phyloP scores from a whole-genome alignment of 2,329 filamentous ascomycete species.

The Xylariaceae sp. region DNA sequence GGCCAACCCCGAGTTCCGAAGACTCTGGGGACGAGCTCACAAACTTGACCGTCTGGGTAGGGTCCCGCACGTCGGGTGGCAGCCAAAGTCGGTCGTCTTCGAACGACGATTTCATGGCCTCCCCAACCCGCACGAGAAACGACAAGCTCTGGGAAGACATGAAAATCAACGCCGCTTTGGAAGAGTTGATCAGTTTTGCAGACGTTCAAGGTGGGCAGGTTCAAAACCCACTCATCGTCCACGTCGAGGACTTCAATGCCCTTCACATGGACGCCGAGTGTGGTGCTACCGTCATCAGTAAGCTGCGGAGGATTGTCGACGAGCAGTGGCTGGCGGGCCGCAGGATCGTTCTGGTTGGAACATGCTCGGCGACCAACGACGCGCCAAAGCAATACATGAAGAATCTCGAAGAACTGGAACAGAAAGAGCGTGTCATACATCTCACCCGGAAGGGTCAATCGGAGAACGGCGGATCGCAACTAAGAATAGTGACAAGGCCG shows the following conservation, averaged over 20 bases:
- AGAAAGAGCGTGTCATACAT: conserved; percentile 27
- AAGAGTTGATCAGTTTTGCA: conserved; percentile 46
- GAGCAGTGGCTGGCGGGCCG: conserved; percentile 63
- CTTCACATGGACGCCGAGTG: conserved; percentile 58
- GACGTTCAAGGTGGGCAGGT: no score
- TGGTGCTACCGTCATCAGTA: conserved; percentile 60
- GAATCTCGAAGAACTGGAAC: conserved; percentile 31
- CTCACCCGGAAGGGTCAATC: no score
- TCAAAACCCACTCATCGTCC: conserved; percentile 57
- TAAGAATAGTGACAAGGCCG: no score
- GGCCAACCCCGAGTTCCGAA: no score
- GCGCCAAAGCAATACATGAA: conserved; percentile 35
- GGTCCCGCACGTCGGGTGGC: no score
- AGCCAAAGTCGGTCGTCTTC: conserved; percentile 22
- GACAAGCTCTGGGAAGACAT: conserved; percentile 53
- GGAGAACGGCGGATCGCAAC: no score
- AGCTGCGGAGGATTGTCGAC: conserved; percentile 65
- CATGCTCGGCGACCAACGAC: conserved; percentile 52
- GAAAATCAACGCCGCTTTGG: conserved; percentile 51
- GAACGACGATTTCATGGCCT: conserved; percentile 38
- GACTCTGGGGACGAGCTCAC: no score
- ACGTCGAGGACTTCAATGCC: conserved; percentile 74
- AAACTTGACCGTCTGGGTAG: no score
- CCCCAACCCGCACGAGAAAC: conserved; percentile 27
- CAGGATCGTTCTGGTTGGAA: conserved; percentile 72